Conservation (phyloP, 495 filamentous ascomycete genomes). For the Extremus antarcticus region DNA sequence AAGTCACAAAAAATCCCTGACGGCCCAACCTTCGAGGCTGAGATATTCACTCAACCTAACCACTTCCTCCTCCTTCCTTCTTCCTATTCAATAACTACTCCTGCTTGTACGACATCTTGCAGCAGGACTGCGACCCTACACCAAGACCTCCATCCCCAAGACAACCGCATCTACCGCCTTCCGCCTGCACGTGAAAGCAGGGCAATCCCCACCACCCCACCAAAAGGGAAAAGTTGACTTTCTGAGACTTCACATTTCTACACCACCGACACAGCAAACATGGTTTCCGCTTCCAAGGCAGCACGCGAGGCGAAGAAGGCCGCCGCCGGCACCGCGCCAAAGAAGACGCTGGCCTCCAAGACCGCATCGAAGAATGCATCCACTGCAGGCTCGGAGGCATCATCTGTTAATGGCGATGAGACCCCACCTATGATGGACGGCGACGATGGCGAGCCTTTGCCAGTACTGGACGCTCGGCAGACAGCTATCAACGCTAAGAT, state of each 20-base stretch:
- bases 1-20: too few species aligned
- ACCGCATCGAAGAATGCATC: slow-evolving; percentile 54
- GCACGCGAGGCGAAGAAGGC: slow-evolving; percentile 93
- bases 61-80: too few species aligned
- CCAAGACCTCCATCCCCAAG: too few species aligned
- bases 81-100: too few species aligned
- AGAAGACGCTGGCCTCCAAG: slow-evolving; percentile 47
- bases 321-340: slow-evolving; percentile 45
- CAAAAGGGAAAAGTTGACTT: neutral
- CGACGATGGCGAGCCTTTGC: slow-evolving; percentile 49
- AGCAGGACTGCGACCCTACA: too few species aligned
- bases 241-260: too few species aligned
- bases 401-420: slow-evolving; percentile 60
- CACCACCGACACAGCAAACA: slow-evolving; percentile 28
- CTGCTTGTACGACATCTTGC: too few species aligned
- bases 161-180: too few species aligned
- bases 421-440: slow-evolving; percentile 48
- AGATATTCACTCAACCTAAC: too few species aligned
- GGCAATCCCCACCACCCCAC: neutral
- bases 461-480: slow-evolving; percentile 49
- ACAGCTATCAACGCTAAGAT: slow-evolving; percentile 64
- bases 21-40: too few species aligned
- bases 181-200: too few species aligned
- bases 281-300: slow-evolving; percentile 95
- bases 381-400: slow-evolving; percentile 36